Base-by-base conservation (phyloP, 352 stramenopile genomes). In the Vaucheria bursata region DNA sequence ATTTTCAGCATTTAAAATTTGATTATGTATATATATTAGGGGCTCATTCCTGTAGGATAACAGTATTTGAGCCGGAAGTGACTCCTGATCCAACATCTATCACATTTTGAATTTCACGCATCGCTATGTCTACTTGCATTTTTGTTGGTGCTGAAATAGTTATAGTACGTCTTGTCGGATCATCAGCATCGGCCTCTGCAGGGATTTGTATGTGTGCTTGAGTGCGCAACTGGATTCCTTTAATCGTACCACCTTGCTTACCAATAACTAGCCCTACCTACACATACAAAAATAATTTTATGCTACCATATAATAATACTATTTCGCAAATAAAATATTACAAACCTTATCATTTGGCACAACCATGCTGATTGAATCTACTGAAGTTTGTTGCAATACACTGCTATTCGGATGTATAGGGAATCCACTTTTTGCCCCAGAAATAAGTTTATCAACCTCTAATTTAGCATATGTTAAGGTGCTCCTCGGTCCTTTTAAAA, bases 201-300 rank as follows among this genome's bases (percentile, higher is more conserved):
- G 96, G 95, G 49, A 99, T 97, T 64, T 97, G 95, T 29, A 99
- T 91, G 79, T 94, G 96, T 29, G 65, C 36, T 2, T n/a, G 25
- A 25, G 65, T 72, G 65, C 65, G 65, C 65, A 36, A 31, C 87
- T 98, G 94, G 77, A 99, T 97, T 29, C 87, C 90, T 82, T 97
- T 97, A 83, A 99, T 98, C 29, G 94, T 98, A n/a, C 86, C 86
- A 6, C 96, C 96, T 6, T 90, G 90, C 69, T 94, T 96, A 35
- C 96, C 96, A 76, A 99, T 99, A 79, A 99, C 95, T 12, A 99
- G 87, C 25, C 96, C 96, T 0, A 99, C 95, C 76, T 96, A 35
- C 31, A 29, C 1, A 0, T 93, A 89, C 18, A 29, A 50, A 5
- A 50, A 50, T 12, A 12, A 12, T n/a, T n/a, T n/a, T n/a, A n/a